A percentile compares a stretch with the other conserved stretches of the same genome.
These are phyloP conservation scores for Trichoderma reesei DNA, from an alignment of 495 filamentous ascomycete species.

Conservation along the genomic window DNA sequence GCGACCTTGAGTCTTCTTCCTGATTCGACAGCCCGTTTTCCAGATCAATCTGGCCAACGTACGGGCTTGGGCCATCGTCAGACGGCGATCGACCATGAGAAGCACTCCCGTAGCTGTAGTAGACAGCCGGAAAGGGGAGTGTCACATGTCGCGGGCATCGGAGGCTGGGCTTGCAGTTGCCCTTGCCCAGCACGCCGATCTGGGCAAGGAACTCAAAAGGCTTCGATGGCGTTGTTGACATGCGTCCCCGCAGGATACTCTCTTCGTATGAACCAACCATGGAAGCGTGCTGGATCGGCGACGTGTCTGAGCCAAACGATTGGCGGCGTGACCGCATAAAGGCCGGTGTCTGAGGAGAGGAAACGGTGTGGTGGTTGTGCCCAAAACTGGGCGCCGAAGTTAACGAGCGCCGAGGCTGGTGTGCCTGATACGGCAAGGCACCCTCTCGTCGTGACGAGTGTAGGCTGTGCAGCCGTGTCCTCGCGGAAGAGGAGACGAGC, in stretches of 20 bases:
- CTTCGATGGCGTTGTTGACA: conserved; percentile 94
- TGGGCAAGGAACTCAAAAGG: conserved; percentile 91
- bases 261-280: conserved; percentile 99
- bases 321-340: conserved; percentile 53
- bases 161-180: conserved; percentile 78
- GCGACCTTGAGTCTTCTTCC: conserved; percentile 33
- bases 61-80: conserved; percentile 86
- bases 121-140: conserved; percentile 90
- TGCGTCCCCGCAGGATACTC: conserved; percentile 85
- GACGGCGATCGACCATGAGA: conserved; percentile 47
- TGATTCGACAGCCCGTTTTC: conserved; percentile 59
- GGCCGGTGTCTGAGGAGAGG: conserved; percentile 52
- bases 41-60: conserved; percentile 88
- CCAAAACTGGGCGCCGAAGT: conserved; percentile 46
- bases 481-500: conserved; percentile 20
- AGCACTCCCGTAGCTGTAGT: conserved; percentile 77
- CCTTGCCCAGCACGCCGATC: conserved; percentile 85
- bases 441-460: conserved; percentile 37
- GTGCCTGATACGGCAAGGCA: conserved; percentile 54
- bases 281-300: conserved; percentile 74
- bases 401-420: conserved; percentile 64
- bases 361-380: conserved; percentile 17
- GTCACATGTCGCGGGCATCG: conserved; percentile 87
- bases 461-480: conserved; percentile 10
- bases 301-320: conserved; percentile 64